Evolutionary conservation across 164 flowering plant genomes (phyloP).

Genomic region (Nelumbo lutea): DNA sequence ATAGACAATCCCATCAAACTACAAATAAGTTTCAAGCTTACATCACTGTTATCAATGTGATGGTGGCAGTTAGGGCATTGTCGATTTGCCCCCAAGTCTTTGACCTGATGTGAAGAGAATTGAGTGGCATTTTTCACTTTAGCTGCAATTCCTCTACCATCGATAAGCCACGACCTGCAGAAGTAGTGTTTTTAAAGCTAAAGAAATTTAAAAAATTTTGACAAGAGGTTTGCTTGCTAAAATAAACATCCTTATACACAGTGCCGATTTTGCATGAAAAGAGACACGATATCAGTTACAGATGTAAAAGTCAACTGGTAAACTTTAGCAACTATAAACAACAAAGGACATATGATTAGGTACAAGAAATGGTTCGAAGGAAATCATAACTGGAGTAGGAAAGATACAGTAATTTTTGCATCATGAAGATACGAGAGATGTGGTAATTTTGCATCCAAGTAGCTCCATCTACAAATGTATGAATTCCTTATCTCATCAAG

Average conservation of each 20-base stretch:
- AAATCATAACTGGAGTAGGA: background rate
- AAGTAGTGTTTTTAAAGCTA: background rate
- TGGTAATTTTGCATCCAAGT: no score
- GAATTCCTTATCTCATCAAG: no score
- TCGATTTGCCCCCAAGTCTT: conserved; percentile 55
- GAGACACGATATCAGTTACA: background rate
- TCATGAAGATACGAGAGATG: background rate
- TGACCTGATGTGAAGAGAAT: conserved; percentile 35
- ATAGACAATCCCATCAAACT: background rate
- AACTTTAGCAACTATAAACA: background rate
- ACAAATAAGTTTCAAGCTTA: conserved; percentile 26
- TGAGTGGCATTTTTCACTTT: conserved; percentile 59
- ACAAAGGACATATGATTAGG: background rate
- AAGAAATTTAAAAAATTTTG: background rate
- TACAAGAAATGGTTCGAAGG: background rate
- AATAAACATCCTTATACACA: background rate
- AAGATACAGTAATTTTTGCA: background rate
- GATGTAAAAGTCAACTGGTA: background rate
- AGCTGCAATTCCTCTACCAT: conserved; percentile 54
- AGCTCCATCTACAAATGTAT: no score
- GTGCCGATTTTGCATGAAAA: no score
- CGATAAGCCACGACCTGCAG: conserved; percentile 72
- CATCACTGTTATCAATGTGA: conserved; percentile 78
- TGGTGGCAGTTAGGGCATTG: conserved; percentile 78
- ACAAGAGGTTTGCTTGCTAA: background rate